Evolutionary conservation across 352 stramenopile species (phyloP), one percentile per base, ranked within the genome.

Genomic region (Globisporangium uncinulatum): DNA sequence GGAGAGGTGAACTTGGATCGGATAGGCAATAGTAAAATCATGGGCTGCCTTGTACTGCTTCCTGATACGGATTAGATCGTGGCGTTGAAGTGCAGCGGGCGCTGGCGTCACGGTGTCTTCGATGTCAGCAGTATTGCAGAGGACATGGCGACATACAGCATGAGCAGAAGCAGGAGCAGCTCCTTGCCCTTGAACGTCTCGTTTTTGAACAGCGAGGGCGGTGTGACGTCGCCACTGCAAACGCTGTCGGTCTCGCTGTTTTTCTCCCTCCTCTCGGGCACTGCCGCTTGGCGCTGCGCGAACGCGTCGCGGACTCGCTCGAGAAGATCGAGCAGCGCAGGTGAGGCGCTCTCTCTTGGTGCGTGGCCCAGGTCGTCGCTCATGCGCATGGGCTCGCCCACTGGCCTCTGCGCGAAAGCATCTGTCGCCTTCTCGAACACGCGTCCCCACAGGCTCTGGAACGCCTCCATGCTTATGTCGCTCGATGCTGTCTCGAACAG

Each of bases 131-230:
- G 5, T 13, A 57, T 39, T 4, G 51, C 51, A 0, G 51, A 54
- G 10, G 51, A 54, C 31, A 54, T 17, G 29, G 48, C 51, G 21
- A 24, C 39, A 24, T 57, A 57, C 37, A 50, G 11, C 6, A 57
- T 8, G 51, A 57, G 14, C 21, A 57, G 37, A 15, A 47, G 7
- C 21, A 57, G 21, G 13, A 57, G 3, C 1, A 57, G 7, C 37
- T 57, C 51, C 19, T 57, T 57, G 15, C 21, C 39, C 24, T 41
- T 48, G 24, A 57, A 32, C 15, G 10, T 0, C 5, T 39, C 48
- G 9, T 15, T 17, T 9, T 31, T 37, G 15, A 21, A 13, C 14
- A 54, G 29, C 48, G 36, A 29, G 14, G 9, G 4, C n/a, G 17
- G 20, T 2, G 31, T 11, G 17, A 8, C 31, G 6, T 6, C 29